Conservation (phyloP, 2,329 filamentous ascomycete genomes). For the Curvularia sp. region DNA sequence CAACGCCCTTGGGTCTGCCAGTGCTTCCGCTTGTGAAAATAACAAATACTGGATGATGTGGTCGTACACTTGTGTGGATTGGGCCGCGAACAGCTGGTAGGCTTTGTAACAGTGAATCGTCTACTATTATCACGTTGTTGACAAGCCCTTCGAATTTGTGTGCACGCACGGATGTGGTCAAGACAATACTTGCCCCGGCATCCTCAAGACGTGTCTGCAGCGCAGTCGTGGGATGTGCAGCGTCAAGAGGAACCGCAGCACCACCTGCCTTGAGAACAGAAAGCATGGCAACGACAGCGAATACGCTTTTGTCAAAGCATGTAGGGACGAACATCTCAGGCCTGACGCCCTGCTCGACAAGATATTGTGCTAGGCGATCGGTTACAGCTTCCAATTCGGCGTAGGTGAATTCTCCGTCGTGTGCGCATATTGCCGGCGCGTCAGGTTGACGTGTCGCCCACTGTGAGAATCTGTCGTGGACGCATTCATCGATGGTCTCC, state of each 20-base stretch:
- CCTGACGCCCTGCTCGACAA: slow-evolving; percentile 41
- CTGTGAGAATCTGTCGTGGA: slow-evolving; percentile 39
- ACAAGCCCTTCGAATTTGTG: slow-evolving; percentile 53
- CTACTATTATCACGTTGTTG: slow-evolving; percentile 49
- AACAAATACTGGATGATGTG: slow-evolving; percentile 41
- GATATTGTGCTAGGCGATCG: slow-evolving; percentile 39
- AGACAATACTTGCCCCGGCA: slow-evolving; percentile 50
- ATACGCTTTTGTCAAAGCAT: slow-evolving; percentile 51
- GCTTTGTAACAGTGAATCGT: slow-evolving; percentile 45
- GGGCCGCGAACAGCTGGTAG: slow-evolving; percentile 29
- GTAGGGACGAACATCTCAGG: slow-evolving; percentile 47
- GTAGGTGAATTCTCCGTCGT: slow-evolving; percentile 46
- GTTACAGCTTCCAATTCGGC: slow-evolving; percentile 37
- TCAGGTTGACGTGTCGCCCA: slow-evolving; percentile 37
- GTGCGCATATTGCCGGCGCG: slow-evolving; percentile 42
- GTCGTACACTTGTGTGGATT: slow-evolving; percentile 30
- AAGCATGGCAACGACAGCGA: slow-evolving; percentile 49
- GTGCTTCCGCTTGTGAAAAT: slow-evolving; percentile 47
- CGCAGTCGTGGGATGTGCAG: slow-evolving; percentile 42
- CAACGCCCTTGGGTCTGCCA: slow-evolving; percentile 45
- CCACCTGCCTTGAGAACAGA: slow-evolving; percentile 51
- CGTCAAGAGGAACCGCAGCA: slow-evolving; percentile 49
- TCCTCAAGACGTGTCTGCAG: slow-evolving; percentile 52
- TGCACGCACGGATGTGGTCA: slow-evolving; percentile 50
- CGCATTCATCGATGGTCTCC: slow-evolving; percentile 40